Base-by-base conservation (phyloP, 768 basidiomycete genomes). In the Tulasnella sp. region DNA sequence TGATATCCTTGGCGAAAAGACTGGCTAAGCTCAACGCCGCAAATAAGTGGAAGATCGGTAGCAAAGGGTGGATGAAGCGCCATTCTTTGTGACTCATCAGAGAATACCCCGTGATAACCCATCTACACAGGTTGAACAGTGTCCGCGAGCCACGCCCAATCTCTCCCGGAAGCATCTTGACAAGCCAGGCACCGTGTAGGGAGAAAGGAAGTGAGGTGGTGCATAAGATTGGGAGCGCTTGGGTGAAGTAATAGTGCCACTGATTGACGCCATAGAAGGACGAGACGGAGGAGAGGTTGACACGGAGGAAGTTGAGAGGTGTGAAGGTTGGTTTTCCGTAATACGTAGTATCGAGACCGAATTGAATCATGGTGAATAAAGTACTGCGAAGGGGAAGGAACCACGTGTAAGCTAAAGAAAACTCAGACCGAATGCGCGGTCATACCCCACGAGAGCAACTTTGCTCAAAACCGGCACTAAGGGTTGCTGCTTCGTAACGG, bases 61-160 rank as follows among this genome's bases (percentile, higher is more conserved):
- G 86, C 26, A 98, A 83, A 0, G 97, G 96, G 80, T 98, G 96
- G 9, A 99, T 85, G 85, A 99, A 99, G 10, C 98, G 88, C 95
- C 96, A 98, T 86, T 99, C 98, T 82, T 99, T 99, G 86, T 99
- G 98, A 1, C 92, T 91, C 1, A 93, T 87, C 3, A 92, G 79
- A 10, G 97, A 98, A 83, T 94, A 95, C 7, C 92, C 83, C 2
- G 82, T 81, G 40, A 91, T 83, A 0, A 92, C 90, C 91, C 93
- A 94, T 42, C 39, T 23, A n/a, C 29, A 70, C 15, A 77, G 29
- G 15, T 23, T 20, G 23, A 70, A 37, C 29, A 77, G 9, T 6
- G 39, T 72, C 13, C 70, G 67, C 23, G 44, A 70, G 20, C 40
- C 29, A 29, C 69, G n/a, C 48, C 37, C 37, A 26, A 85, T 79